Percentiles rank a stretch among this genome's conserved stretches.
Evolutionary conservation across 805 yeast genomes (phyloP).

Genomic region (Kodamaea restingae): DNA sequence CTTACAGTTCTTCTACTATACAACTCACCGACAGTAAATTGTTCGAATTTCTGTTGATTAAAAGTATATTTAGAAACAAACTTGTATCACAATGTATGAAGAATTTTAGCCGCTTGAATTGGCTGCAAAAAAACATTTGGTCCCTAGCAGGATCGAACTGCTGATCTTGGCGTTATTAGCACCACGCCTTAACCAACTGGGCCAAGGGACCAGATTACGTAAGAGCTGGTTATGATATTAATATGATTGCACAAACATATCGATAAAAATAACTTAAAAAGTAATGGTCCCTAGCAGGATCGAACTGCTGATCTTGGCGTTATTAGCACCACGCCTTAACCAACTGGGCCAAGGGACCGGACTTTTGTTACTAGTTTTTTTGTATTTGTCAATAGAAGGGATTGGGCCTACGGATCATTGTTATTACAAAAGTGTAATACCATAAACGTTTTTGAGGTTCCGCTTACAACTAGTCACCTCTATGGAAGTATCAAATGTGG

Average conservation of each 20-base stretch:
- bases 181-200: conserved; percentile 53
- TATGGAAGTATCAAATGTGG: no score
- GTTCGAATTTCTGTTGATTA: no score
- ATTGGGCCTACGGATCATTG: no score
- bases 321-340: conserved; percentile 57
- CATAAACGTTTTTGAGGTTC: no score
- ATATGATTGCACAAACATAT: neutral
- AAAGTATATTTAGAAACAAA: no score
- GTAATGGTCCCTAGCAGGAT: conserved; percentile 27
- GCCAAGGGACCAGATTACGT: conserved; percentile 44
- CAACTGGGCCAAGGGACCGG: conserved; percentile 55
- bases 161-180: conserved; percentile 64
- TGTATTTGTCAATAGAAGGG: neutral
- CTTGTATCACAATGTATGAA: no score
- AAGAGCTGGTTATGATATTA: neutral
- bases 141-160: conserved; percentile 89
- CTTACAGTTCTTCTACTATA: no score
- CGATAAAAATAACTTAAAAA: conserved; percentile 4
- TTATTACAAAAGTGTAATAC: no score
- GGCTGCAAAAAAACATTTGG: conserved; percentile 42
- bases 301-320: conserved; percentile 49
- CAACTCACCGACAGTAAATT: no score
- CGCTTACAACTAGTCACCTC: no score
- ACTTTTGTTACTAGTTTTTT: conserved; percentile 9
- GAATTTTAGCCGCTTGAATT: no score